A percentile compares a stretch with the other conserved stretches of the same genome.
Conservation (phyloP, 2,329 filamentous ascomycete genomes). For the Diplodia intermedia region DNA sequence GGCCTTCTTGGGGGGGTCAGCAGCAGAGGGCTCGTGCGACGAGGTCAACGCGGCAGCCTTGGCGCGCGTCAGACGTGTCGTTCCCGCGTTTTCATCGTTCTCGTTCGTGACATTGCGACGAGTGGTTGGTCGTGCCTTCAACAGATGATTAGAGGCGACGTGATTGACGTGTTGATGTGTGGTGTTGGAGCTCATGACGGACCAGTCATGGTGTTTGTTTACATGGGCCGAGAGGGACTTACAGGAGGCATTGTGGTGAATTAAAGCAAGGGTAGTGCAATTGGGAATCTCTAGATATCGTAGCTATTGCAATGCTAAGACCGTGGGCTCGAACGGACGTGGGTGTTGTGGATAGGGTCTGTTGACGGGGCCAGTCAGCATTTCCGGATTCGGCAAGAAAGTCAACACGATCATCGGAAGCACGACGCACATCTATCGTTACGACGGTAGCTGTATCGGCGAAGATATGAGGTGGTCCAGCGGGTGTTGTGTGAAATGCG, state of each 20-base stretch:
- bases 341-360: conserved; percentile 31
- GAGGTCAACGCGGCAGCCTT: conserved; percentile 76
- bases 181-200: not conserved
- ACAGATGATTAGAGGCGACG: conserved; percentile 50
- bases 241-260: conserved; percentile 63
- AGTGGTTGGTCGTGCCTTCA: conserved; percentile 72
- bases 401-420: conserved; percentile 3
- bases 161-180: conserved; percentile 23
- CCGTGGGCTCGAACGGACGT: conserved; percentile 24
- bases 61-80: conserved; percentile 88
- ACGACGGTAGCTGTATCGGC: conserved; percentile 42
- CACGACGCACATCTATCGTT: conserved; percentile 48
- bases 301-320: conserved; percentile 14
- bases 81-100: conserved; percentile 85
- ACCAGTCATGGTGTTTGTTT: conserved; percentile 10
- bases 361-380: conserved; percentile 26
- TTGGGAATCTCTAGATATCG: conserved; percentile 32
- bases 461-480: conserved; percentile 38
- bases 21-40: conserved; percentile 56
- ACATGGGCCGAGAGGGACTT: conserved; percentile 47
- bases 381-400: conserved; percentile 28
- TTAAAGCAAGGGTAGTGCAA: conserved; percentile 39
- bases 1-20: conserved; percentile 64
- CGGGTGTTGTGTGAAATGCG: conserved; percentile 28
- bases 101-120: conserved; percentile 83